Conservation (phyloP, 2,329 filamentous ascomycete species). For the Chaetomium strumarium region DNA sequence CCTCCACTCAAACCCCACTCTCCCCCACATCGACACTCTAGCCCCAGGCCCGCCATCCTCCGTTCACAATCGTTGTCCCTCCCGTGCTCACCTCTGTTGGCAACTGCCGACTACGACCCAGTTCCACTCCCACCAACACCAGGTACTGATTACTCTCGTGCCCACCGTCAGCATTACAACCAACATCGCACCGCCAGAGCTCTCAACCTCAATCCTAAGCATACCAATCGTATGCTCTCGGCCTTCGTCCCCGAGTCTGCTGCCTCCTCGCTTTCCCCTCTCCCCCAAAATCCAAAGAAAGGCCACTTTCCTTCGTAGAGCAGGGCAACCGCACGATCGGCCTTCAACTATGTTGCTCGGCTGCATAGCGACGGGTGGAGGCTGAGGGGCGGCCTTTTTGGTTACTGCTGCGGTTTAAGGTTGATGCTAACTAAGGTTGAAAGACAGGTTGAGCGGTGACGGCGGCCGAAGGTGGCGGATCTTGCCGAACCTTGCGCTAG, state of each 20-base stretch:
- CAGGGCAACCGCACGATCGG: constrained; percentile 25
- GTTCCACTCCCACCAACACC: not conserved
- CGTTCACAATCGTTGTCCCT: not conserved
- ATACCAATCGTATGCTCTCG: constrained; percentile 24
- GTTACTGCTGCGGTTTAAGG: not conserved
- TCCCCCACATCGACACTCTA: not conserved
- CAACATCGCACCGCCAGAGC: not conserved
- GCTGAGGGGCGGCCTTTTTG: too few relatives aligned
- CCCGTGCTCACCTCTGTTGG: not conserved
- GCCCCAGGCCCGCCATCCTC: not conserved
- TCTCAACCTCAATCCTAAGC: constrained; percentile 3
- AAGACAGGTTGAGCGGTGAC: constrained; percentile 34
- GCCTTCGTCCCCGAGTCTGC: constrained; percentile 34
- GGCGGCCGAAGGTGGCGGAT: constrained; percentile 36
- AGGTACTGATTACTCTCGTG: too few relatives aligned
- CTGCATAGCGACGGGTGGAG: too few relatives aligned
- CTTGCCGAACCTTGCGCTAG: constrained; percentile 31
- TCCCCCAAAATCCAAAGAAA: not conserved
- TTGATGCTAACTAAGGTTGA: constrained; percentile 18
- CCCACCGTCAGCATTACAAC: not conserved
- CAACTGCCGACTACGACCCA: constrained; percentile 6
- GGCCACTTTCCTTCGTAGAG: not conserved
- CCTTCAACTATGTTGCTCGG: too few relatives aligned
- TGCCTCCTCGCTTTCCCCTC: constrained; percentile 24
- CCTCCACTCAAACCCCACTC: constrained; percentile 3